Evolutionary conservation across 495 filamentous ascomycete genomes (phyloP).

Genomic region (Xylaria grammica): DNA sequence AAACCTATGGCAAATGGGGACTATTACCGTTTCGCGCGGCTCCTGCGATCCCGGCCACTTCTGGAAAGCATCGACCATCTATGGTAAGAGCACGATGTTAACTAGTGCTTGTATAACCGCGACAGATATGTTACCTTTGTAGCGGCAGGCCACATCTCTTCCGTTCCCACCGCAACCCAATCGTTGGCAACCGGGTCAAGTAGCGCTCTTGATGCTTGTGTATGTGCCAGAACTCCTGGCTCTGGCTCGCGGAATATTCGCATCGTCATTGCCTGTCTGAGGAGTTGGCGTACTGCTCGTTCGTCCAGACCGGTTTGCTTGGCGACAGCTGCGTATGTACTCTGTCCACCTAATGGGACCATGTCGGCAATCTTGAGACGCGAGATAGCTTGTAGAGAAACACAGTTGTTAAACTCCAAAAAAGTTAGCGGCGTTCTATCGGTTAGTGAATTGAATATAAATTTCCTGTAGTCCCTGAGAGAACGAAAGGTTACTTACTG

Average conservation of each 20-base stretch:
- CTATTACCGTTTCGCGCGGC: constrained; percentile 36
- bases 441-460: no score
- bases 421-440: not conserved
- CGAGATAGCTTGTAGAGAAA: constrained; percentile 41
- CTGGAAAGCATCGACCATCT: constrained; percentile 33
- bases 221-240: constrained; percentile 30
- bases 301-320: constrained; percentile 25
- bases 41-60: constrained; percentile 34
- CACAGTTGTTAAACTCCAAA: constrained; percentile 24
- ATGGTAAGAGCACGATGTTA: not conserved
- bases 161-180: constrained; percentile 37
- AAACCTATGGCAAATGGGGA: constrained; percentile 3
- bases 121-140: constrained; percentile 10
- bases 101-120: not conserved
- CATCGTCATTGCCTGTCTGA: constrained; percentile 53
- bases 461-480: not conserved
- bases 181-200: constrained; percentile 31
- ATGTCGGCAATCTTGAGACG: constrained; percentile 39
- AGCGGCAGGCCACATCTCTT: constrained; percentile 29
- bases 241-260: constrained; percentile 51
- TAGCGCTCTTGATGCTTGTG: constrained; percentile 39
- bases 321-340: constrained; percentile 40
- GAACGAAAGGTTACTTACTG: not conserved
- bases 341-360: constrained; percentile 37
- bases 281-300: constrained; percentile 40